phyloP scores from a whole-genome alignment of 139 green algal species.

The Coelastrella sp. region DNA sequence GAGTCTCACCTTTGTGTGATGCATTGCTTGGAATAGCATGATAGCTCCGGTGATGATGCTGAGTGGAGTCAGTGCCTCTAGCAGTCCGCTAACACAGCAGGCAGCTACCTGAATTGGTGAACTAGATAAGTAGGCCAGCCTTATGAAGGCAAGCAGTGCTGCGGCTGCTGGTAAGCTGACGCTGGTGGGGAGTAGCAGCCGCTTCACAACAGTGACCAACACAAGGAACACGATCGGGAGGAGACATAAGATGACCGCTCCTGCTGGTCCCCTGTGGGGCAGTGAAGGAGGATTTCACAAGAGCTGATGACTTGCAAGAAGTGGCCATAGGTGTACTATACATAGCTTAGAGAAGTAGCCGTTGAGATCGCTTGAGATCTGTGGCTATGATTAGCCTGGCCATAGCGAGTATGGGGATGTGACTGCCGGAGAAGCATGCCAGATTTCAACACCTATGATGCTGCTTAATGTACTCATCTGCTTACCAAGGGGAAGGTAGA shows the following conservation, averaged over 20 bases:
- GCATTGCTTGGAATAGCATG: slow-evolving; percentile 58
- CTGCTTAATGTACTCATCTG: too few species aligned
- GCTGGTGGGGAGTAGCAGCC: slow-evolving; percentile 47
- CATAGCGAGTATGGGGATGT: too few species aligned
- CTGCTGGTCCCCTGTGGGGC: slow-evolving; percentile 33
- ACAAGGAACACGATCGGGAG: slow-evolving; percentile 56
- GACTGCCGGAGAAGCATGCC: too few species aligned
- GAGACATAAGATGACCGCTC: slow-evolving; percentile 55
- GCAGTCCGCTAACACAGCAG: slow-evolving; percentile 42
- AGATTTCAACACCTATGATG: too few species aligned
- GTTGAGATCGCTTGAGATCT: too few species aligned
- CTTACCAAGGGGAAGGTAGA: too few species aligned
- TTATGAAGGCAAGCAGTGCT: slow-evolving; percentile 46
- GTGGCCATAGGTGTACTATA: too few species aligned
- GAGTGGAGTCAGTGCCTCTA: slow-evolving; percentile 58
- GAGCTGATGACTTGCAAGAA: too few species aligned
- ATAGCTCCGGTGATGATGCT: slow-evolving; percentile 58
- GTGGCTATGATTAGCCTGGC: too few species aligned
- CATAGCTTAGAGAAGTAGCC: too few species aligned
- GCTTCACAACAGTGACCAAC: slow-evolving; percentile 48
- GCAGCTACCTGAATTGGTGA: slow-evolving; percentile 18
- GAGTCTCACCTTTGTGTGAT: slow-evolving; percentile 48
- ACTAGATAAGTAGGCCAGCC: slow-evolving; percentile 44
- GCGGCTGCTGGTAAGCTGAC: slow-evolving; percentile 50
- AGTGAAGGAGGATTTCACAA: not conserved